Evolutionary conservation across 2,329 filamentous ascomycete species (phyloP), one percentile per base, ranked within the genome.

Genomic region (Sphaerulina populicola): DNA sequence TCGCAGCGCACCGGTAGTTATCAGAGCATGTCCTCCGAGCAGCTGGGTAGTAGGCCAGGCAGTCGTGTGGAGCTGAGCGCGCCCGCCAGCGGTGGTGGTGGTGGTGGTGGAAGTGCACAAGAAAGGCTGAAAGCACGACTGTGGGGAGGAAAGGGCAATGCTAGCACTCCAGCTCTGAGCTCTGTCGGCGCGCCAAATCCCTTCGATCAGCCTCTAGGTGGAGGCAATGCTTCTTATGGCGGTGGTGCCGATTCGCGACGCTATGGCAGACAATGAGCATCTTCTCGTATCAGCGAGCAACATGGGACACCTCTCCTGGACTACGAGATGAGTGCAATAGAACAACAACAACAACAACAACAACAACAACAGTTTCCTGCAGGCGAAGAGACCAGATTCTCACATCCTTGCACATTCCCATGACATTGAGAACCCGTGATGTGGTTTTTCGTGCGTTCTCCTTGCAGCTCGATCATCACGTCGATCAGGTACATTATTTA

Each of bases 111-210:
- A 31, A 81, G 82, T 15, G 88, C 88, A 45, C 87, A 94, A 71
- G 87, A 94, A 61, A 77, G 87, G 60, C 73, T 96, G 60, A 87
- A 88, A 65, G 87, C 89, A 62, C 75, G 87, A 55, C 71, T 95
- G 41, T 88, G 88, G 76, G 66, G 66, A 41, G 62, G 53, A 8
- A 53, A 52, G 18, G 21, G 39, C 42, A 49, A 45, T 29, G 35
- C 37, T 7, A 58, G 59, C 35, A 56, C 43, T 50, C 50, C 51
- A 29, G 51, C 36, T n/a, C 14, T 35, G 35, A 49, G 50, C 39
- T 35, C 51, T 37, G 44, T 43, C 30, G 55, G 47, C 8, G 51
- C 47, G 9, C 35, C 50, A 27, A 57, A 59, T 35, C 56, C 55
- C 11, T 60, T 59, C 30, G 53, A 55, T 37, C 53, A 56, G 42